Base-by-base conservation (phyloP, 2,329 filamentous ascomycete species). In the Metarhizium guizhouense region DNA sequence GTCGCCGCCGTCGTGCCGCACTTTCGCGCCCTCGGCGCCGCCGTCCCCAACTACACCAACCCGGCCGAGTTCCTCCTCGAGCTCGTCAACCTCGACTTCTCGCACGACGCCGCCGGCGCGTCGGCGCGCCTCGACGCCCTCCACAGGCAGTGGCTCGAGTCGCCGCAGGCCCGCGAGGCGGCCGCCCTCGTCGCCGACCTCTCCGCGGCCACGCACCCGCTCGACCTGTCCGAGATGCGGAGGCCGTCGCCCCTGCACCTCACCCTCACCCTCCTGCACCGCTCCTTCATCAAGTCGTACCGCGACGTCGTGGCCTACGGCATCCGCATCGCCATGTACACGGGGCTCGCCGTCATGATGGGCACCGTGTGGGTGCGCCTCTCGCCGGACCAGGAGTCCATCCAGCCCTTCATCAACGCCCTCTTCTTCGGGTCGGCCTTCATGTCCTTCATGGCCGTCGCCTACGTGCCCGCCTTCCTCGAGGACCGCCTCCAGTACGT, bases 301-400 rank as follows among this genome's bases (percentile, higher is more conserved):
- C 84, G 90, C 30, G 90, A 95, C 66, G 78, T 95, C 6, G 83
- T 95, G 53, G 89, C 86, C 0, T 95, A 95, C 64, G 88, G 87
- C 0, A 90, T 94, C 61, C 83, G 90, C 3, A 77, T 94, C 47
- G 85, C 81, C 45, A 95, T 95, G 89, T 94, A 95, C 69, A 60
- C 64, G 25, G 82, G 83, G 0, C 76, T 95, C 16, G 89, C 89
- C 1, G 82, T 94, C 62, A 86, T 94, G 81, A 91, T 93, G 86
- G 90, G 90, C 5, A 95, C 90, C 0, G 87, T 95, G 13, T 95
- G 88, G 85, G 73, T 95, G 14, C 83, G 90, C 6, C 76, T 95
- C 3, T 72, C 78, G 4, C 77, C 85, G 0, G 73, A 77, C 0
- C 90, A 95, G 66, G 74, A 78, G 55, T 86, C 87, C 57, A 93